A percentile compares a stretch with the other conserved stretches of the same genome.
Evolutionary conservation across 495 filamentous ascomycete species (phyloP).

Genomic region (Neurospora sp.): DNA sequence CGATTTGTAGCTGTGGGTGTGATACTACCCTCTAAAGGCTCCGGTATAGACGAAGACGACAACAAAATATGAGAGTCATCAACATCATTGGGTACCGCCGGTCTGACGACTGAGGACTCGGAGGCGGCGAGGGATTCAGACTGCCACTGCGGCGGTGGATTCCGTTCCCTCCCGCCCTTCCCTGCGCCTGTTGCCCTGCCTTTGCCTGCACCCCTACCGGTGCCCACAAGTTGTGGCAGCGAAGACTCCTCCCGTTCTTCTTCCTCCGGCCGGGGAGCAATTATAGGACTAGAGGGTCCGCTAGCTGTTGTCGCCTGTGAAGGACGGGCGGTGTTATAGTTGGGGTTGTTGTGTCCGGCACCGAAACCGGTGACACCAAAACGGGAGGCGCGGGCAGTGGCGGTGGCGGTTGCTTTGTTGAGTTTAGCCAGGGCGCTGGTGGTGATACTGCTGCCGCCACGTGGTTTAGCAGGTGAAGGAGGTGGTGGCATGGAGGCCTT

Average conservation of each 20-base stretch:
- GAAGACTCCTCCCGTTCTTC: not conserved
- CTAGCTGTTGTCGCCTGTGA: slow-evolving; percentile 40
- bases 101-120: not conserved
- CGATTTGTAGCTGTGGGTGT: not conserved
- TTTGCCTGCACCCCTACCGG: too few relatives aligned
- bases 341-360: slow-evolving; percentile 2
- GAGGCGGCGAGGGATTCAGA: not conserved
- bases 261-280: not conserved
- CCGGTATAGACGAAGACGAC: not conserved
- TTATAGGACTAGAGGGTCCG: slow-evolving; percentile 19
- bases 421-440: slow-evolving; percentile 4
- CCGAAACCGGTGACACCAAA: not conserved
- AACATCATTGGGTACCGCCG: not conserved
- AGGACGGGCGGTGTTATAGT: slow-evolving; percentile 13
- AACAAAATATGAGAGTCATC: not conserved
- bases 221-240: not conserved
- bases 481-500: not conserved
- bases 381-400: not conserved
- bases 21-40: slow-evolving; percentile 4
- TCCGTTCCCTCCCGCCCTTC: too few relatives aligned
- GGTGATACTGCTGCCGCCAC: not conserved
- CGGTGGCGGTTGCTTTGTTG: not conserved
- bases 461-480: not conserved
- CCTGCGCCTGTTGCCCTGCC: too few relatives aligned
- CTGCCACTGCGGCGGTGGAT: too few relatives aligned